Evolutionary conservation across 805 yeast genomes (phyloP), one percentile per base, ranked within the genome.

Genomic region (Citeromyces matritensis): DNA sequence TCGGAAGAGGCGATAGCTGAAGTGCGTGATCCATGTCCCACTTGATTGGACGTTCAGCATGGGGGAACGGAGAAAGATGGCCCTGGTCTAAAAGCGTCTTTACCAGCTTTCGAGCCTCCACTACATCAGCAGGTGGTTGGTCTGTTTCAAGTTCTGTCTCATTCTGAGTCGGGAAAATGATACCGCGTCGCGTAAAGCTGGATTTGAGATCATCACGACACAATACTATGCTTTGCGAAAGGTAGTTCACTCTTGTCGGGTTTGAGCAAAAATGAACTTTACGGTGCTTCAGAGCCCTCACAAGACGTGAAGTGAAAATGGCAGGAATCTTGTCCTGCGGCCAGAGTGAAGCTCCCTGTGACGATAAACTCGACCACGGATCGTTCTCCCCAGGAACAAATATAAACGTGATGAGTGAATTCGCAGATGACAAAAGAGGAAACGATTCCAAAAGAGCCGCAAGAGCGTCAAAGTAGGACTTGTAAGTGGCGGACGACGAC

Each of bases 371-470:
- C 24, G 75, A 74, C 96, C 97, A 91, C 0, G 95, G 95, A 53
- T 91, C 99, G 41, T 83, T 80, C 27, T 72, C 70, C 1, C 98
- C 97, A 0, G 97, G 96, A 1, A 88, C 58, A 36, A 91, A 69
- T 1, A 84, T 55, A 19, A 91, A 51, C 32, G 77, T 73, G n/a
- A n/a, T n/a, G n/a, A n/a, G n/a, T n/a, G n/a, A n/a, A 19, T 79
- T 63, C 5, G 55, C 46, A 6, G 55, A 45, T 9, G 73, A 55
- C 5, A 84, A 51, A 4, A 49, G 46, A 0, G 83, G 79, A 41
- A 58, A 80, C 30, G 65, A 60, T 7, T 75, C 65, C 12, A 91
- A 45, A 2, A 83, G 43, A 3, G 62, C 58, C 0, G 94, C 88
- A 10, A 91, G 58, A 3, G 71, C 58, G 43, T 86, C 94, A 53